Evolutionary conservation across 2,329 filamentous ascomycete species (phyloP).

Genomic region (Zymoseptoria ardabiliae): DNA sequence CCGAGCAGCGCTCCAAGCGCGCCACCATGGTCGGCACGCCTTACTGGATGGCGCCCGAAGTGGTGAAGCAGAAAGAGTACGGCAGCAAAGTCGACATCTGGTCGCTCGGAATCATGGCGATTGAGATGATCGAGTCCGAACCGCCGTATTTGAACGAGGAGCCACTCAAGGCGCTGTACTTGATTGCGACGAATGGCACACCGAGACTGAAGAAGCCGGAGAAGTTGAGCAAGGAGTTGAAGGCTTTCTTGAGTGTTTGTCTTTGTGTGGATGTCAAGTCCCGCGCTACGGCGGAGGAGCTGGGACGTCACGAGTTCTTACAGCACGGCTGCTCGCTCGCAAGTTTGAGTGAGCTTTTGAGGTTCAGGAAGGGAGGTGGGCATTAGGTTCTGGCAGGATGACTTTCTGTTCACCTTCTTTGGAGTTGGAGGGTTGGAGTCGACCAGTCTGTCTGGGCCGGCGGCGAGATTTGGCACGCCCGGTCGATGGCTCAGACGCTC

Average conservation of each 20-base stretch:
- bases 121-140: slow-evolving; percentile 99
- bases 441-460: neutral
- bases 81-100: slow-evolving; percentile 98
- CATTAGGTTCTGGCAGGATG: slow-evolving; percentile 27
- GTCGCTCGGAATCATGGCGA: slow-evolving; percentile 98
- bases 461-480: neutral
- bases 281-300: slow-evolving; percentile 81
- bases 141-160: slow-evolving; percentile 97
- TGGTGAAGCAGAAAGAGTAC: slow-evolving; percentile 99
- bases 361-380: slow-evolving; percentile 66
- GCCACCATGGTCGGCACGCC: slow-evolving; percentile 98
- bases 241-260: slow-evolving; percentile 93
- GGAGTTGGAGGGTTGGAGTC: neutral
- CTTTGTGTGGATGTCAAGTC: slow-evolving; percentile 95
- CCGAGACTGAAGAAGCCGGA: slow-evolving; percentile 96
- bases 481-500: neutral
- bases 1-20: slow-evolving; percentile 91
- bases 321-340: slow-evolving; percentile 79
- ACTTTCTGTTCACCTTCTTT: neutral
- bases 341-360: slow-evolving; percentile 78
- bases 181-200: slow-evolving; percentile 96
- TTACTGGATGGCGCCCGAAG: slow-evolving; percentile 99
- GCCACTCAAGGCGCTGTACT: slow-evolving; percentile 89
- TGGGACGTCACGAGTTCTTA: slow-evolving; percentile 87
- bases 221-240: slow-evolving; percentile 94